A percentile compares a stretch with the other conserved stretches of the same genome.
Evolutionary conservation across 2,329 filamentous ascomycete genomes (phyloP).

Genomic region (Fusarium decemcellulare): DNA sequence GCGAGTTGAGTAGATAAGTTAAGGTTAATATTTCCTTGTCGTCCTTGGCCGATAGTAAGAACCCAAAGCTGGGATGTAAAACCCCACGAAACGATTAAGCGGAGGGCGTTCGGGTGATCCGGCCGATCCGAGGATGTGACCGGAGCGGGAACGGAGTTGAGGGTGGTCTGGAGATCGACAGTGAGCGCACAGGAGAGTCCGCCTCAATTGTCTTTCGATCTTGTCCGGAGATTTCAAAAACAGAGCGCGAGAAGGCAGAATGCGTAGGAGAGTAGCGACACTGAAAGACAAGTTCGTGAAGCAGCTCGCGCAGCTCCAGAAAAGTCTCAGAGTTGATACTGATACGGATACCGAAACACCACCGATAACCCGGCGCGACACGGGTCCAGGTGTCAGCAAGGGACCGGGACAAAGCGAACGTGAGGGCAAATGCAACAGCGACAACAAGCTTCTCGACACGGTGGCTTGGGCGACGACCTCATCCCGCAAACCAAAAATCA

Average conservation of each 20-base stretch:
- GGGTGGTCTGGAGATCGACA: constrained; percentile 34
- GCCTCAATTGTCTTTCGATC: constrained; percentile 2
- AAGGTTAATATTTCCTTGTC: constrained; percentile 28
- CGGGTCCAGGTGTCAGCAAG: constrained; percentile 12
- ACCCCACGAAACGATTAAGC: constrained; percentile 21
- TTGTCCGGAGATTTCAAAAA: background rate
- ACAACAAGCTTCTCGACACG: constrained; percentile 23
- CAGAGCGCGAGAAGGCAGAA: background rate
- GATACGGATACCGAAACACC: constrained; percentile 27
- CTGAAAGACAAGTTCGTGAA: constrained; percentile 9
- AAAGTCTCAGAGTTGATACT: constrained; percentile 7
- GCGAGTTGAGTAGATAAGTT: constrained; percentile 5
- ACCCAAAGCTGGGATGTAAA: constrained; percentile 11
- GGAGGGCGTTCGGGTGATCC: constrained; percentile 34
- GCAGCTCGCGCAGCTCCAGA: constrained; percentile 14
- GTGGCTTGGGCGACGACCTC: constrained; percentile 17
- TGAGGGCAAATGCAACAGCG: constrained; percentile 16
- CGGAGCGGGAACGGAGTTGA: constrained; percentile 29
- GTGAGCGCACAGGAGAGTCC: constrained; percentile 18
- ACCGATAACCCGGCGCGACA: constrained; percentile 19
- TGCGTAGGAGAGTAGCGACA: background rate
- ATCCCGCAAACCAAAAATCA: constrained; percentile 19
- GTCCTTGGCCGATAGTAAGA: constrained; percentile 10
- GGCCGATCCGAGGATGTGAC: constrained; percentile 36
- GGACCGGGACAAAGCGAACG: constrained; percentile 2